phyloP scores from a whole-genome alignment of 2,329 filamentous ascomycete species.

The Colletotrichum cordylinicola region DNA sequence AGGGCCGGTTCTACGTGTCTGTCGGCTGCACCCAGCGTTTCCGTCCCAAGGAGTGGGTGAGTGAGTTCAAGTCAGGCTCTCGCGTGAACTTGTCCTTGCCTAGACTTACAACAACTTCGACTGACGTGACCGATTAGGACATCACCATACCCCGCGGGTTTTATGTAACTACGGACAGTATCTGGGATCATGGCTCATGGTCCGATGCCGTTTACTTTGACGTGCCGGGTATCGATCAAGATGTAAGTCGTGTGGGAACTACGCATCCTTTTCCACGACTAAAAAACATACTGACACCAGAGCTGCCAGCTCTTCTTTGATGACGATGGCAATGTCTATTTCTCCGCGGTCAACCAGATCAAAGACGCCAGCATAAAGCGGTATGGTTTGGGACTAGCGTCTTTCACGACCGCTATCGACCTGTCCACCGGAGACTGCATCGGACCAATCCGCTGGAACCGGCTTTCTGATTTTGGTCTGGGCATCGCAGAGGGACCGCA shows the following conservation, averaged over 20 bases:
- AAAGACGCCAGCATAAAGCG: not conserved
- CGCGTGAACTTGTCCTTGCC: no score
- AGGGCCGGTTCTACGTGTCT: not conserved
- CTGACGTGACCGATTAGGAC: not conserved
- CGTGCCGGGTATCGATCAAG: not conserved
- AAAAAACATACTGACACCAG: not conserved
- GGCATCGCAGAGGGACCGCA: slow-evolving; percentile 40
- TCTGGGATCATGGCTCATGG: not conserved
- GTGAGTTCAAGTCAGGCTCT: not conserved
- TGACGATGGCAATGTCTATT: not conserved
- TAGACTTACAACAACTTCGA: no score
- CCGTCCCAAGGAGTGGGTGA: not conserved
- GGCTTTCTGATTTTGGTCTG: not conserved
- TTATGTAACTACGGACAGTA: not conserved
- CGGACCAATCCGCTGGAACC: not conserved
- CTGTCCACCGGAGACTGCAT: not conserved
- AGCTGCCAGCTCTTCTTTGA: not conserved
- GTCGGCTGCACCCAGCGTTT: not conserved
- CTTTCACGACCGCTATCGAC: not conserved
- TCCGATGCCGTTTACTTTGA: not conserved
- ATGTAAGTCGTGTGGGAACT: not conserved
- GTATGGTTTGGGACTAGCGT: not conserved
- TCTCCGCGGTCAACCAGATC: not conserved
- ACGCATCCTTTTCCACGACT: no score
- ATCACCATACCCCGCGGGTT: not conserved